A percentile compares a stretch with the other conserved stretches of the same genome.
Conservation (phyloP, 345 rosid species). For the Psidium friedrichsthalianum region DNA sequence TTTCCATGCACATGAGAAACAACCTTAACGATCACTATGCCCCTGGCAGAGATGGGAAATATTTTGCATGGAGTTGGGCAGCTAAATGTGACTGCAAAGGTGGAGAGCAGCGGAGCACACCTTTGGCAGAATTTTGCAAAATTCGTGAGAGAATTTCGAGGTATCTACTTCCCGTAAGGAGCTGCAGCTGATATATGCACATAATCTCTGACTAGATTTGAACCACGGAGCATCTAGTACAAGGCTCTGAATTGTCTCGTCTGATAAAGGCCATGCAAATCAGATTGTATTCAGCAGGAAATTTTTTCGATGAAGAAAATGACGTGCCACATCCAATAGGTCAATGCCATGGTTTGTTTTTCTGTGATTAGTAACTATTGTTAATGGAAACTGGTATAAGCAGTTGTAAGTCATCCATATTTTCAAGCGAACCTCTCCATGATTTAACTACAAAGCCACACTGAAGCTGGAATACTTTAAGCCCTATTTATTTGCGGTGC, state of each 20-base stretch:
- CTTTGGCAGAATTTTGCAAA: conserved; percentile 32
- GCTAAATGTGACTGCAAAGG: not conserved
- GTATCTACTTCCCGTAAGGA: conserved; percentile 84
- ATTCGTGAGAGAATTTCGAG: conserved; percentile 38
- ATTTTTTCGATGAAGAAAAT: not conserved
- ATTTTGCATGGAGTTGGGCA: not conserved
- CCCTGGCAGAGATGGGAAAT: not conserved
- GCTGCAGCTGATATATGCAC: conserved; percentile 85
- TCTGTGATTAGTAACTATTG: not conserved
- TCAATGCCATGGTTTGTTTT: not conserved
- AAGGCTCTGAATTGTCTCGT: conserved; percentile 53
- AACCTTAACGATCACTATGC: not conserved
- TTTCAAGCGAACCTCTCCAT: not conserved
- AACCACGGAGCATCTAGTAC: conserved; percentile 83
- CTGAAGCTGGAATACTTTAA: not conserved
- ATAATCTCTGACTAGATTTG: conserved; percentile 55
- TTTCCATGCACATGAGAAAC: not conserved
- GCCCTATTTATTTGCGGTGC: not conserved
- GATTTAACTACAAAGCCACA: not conserved
- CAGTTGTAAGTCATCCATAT: not conserved
- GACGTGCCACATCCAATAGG: not conserved
- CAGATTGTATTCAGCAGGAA: not conserved
- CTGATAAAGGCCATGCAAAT: conserved; percentile 14
- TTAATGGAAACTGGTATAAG: not conserved
- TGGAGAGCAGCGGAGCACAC: not conserved